These are phyloP conservation scores for Candida bentonensis DNA, from an alignment of 805 yeast species.

Conservation along the genomic window DNA sequence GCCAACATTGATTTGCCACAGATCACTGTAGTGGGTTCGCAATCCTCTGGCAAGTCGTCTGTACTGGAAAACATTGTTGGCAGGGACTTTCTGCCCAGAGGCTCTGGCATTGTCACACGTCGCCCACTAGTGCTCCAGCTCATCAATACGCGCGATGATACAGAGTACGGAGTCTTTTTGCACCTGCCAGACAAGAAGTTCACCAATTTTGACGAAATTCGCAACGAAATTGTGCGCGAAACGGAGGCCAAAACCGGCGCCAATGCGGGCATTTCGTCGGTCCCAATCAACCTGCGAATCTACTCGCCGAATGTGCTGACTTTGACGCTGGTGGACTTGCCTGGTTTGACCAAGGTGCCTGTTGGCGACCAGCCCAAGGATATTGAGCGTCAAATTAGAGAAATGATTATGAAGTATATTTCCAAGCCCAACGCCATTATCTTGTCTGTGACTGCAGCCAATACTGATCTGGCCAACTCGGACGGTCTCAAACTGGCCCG, in stretches of 20 bases:
- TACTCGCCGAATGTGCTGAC: conserved; percentile 92
- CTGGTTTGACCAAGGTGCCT: conserved; percentile 96
- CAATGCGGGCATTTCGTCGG: conserved; percentile 75
- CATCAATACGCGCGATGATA: conserved; percentile 45
- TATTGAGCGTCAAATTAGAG: conserved; percentile 86
- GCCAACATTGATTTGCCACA: conserved; percentile 78
- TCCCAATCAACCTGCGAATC: conserved; percentile 85
- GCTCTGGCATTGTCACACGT: conserved; percentile 82
- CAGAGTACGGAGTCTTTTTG: conserved; percentile 95
- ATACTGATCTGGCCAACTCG: conserved; percentile 92
- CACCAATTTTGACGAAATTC: conserved; percentile 76
- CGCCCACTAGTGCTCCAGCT: conserved; percentile 72
- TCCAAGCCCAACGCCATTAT: conserved; percentile 94
- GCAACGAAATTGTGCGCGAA: conserved; percentile 80
- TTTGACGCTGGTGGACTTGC: conserved; percentile 87
- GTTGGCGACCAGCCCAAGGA: conserved; percentile 98
- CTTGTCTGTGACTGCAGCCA: conserved; percentile 90
- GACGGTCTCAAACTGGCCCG: conserved; percentile 93
- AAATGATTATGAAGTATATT: conserved; percentile 83
- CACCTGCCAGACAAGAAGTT: conserved; percentile 84
- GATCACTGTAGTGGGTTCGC: conserved; percentile 84
- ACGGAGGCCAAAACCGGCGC: conserved; percentile 67
- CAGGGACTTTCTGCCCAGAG: conserved; percentile 81
- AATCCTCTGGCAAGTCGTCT: conserved; percentile 79
- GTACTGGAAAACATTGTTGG: conserved; percentile 86